Percentiles rank a stretch among this genome's conserved stretches.
phyloP scores from a whole-genome alignment of 1,284 basidiomycete genomes.

The Vanrija humicola region DNA sequence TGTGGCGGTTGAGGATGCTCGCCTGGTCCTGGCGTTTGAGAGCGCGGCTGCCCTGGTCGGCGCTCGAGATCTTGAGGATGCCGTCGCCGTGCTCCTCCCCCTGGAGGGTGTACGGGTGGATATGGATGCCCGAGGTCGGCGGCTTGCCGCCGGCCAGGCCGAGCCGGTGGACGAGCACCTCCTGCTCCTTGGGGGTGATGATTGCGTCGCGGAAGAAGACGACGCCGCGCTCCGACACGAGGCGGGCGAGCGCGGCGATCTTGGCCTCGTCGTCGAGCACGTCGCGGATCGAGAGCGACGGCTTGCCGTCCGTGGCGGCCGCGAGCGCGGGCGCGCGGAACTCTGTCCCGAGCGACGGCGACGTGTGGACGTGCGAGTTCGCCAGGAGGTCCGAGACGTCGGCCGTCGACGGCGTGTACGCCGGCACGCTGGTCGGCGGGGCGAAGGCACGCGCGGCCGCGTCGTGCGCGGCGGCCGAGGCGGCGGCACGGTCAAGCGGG shows the following conservation, averaged over 20 bases:
- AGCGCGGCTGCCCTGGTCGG: slow-evolving; percentile 42
- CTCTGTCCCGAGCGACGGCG: too few relatives aligned
- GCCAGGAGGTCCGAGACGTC: too few relatives aligned
- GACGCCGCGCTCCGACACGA: slow-evolving; percentile 61
- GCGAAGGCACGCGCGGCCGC: too few relatives aligned
- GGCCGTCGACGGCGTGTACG: too few relatives aligned
- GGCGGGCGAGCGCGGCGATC: slow-evolving; percentile 24
- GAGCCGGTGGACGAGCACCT: slow-evolving; percentile 51
- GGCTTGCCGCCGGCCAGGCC: slow-evolving; percentile 59
- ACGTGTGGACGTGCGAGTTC: too few relatives aligned
- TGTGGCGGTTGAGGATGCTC: slow-evolving; percentile 9
- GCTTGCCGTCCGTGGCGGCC: slow-evolving; percentile 19
- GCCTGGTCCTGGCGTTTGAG: neutral
- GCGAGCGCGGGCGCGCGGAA: neutral
- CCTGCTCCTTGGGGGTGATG: slow-evolving; percentile 51
- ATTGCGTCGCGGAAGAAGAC: slow-evolving; percentile 64
- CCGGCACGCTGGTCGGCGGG: too few relatives aligned
- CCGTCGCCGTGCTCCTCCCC: slow-evolving; percentile 52
- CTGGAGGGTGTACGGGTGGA: slow-evolving; percentile 59
- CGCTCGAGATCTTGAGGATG: slow-evolving; percentile 53
- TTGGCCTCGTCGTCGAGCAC: slow-evolving; percentile 21
- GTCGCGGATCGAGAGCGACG: slow-evolving; percentile 22
- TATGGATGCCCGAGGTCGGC: slow-evolving; percentile 56
- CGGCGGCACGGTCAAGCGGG: too few relatives aligned
- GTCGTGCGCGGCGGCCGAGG: too few relatives aligned